Evolutionary conservation across 176 grass and related monocot species (phyloP), one percentile per base, ranked within the genome.

Genomic region (Pontederia paniculata): DNA sequence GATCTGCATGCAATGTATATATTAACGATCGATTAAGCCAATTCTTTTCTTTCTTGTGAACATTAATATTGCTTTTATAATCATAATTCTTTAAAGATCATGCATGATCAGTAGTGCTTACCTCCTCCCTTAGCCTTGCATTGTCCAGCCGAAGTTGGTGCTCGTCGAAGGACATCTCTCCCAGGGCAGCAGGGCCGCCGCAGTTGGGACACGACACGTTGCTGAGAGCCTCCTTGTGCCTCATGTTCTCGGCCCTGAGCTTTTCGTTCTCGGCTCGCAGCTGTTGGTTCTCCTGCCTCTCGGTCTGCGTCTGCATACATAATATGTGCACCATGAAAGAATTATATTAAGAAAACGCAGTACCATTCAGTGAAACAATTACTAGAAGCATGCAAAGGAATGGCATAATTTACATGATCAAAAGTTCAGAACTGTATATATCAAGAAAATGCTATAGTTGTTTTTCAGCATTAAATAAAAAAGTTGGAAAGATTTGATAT

Each of bases 131-230:
- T 17, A 95, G 77, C 42, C 80, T 80, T 52, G 75, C 81, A 69
- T 88, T 95, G 62, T 95, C 89, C 12, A 95, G 28, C 12, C 84
- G 70, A 55, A 95, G 89, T 42, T 88, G 89, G 65, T 95, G 89
- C 74, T 88, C 89, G 13, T 95, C 89, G 63, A 94, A 94, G 71
- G 88, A 94, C 88, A 94, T 94, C 80, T 94, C 88, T 16, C 84
- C 84, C 0, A 95, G 67, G 42, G 89, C 71, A 0, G 89, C 80
- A 0, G 89, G 84, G 28, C 84, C 89, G 0, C 89, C 89, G 19
- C 89, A 95, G 62, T 73, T 95, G 58, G 89, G 89, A 58, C 89
- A 95, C 0, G 89, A 95, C 4, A 74, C 84, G 6, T 76, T 88
- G 70, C 68, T 57, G 9, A 95, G 73, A 0, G 81, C 84, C 19